A percentile compares a stretch with the other conserved stretches of the same genome.
Evolutionary conservation across 2,329 filamentous ascomycete genomes (phyloP).

Genomic region (Diaporthe sp.): DNA sequence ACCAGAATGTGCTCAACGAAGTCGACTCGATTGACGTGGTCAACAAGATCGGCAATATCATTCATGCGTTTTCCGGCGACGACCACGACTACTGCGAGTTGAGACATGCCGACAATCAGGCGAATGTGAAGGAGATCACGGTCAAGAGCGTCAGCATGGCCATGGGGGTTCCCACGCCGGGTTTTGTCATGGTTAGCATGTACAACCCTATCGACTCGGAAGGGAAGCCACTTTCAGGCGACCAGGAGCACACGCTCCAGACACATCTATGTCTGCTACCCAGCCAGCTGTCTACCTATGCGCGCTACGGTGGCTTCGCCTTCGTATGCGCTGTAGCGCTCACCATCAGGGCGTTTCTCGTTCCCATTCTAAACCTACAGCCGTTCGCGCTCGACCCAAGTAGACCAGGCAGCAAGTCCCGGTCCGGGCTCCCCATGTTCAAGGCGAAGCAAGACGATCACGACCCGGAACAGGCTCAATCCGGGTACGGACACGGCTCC

Average conservation of each 20-base stretch:
- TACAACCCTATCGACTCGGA: constrained; percentile 87
- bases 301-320: constrained; percentile 78
- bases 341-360: constrained; percentile 66
- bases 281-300: constrained; percentile 86
- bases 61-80: constrained; percentile 92
- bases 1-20: constrained; percentile 91
- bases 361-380: constrained; percentile 65
- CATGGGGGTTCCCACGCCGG: constrained; percentile 91
- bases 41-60: constrained; percentile 82
- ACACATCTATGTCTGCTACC: constrained; percentile 92
- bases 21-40: constrained; percentile 82
- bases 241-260: constrained; percentile 75
- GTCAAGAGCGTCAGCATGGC: constrained; percentile 97
- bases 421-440: constrained; percentile 58
- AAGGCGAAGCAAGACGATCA: constrained; percentile 67
- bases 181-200: constrained; percentile 88
- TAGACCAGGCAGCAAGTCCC: constrained; percentile 37
- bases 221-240: constrained; percentile 60
- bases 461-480: constrained; percentile 49
- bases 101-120: constrained; percentile 77
- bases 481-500: constrained; percentile 45
- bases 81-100: constrained; percentile 99
- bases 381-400: constrained; percentile 64
- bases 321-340: constrained; percentile 65
- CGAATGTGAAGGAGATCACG: constrained; percentile 83